Percentiles rank a stretch among this genome's conserved stretches.
phyloP scores from a whole-genome alignment of 257 asterid species.

The Rhazya stricta region DNA sequence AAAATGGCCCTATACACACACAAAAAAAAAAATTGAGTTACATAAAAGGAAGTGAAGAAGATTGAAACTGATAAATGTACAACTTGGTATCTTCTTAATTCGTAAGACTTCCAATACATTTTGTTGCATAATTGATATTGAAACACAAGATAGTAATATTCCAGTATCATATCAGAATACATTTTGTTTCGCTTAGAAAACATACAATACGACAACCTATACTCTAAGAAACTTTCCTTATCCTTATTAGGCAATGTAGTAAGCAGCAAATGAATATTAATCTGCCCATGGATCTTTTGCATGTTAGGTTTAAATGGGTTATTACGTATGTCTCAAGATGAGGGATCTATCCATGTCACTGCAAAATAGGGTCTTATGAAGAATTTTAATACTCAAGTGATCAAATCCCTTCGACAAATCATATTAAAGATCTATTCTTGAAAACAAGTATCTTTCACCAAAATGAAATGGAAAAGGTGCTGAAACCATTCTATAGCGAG shows the following conservation, averaged over 20 bases:
- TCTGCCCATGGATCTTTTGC: not conserved
- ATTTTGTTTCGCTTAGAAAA: not conserved
- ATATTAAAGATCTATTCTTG: not conserved
- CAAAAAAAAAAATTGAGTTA: slow-evolving; percentile 17
- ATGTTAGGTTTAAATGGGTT: too few species aligned
- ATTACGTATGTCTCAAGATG: not conserved
- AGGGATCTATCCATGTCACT: not conserved
- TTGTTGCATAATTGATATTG: not conserved
- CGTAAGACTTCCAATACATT: not conserved
- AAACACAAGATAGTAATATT: not conserved
- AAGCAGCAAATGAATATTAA: not conserved
- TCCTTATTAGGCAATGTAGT: not conserved
- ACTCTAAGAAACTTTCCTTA: not conserved
- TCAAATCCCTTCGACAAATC: slow-evolving; percentile 1
- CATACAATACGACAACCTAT: not conserved
- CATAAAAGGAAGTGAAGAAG: slow-evolving; percentile 4
- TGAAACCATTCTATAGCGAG: not conserved
- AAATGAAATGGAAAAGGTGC: not conserved
- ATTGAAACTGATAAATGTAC: not conserved
- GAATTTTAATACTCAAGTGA: not conserved
- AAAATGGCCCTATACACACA: slow-evolving; percentile 64
- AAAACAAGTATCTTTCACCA: not conserved
- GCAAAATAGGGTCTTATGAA: not conserved
- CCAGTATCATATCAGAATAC: not conserved
- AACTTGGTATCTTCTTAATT: not conserved